phyloP scores from a whole-genome alignment of 495 filamentous ascomycete genomes.

The Podospora australis region DNA sequence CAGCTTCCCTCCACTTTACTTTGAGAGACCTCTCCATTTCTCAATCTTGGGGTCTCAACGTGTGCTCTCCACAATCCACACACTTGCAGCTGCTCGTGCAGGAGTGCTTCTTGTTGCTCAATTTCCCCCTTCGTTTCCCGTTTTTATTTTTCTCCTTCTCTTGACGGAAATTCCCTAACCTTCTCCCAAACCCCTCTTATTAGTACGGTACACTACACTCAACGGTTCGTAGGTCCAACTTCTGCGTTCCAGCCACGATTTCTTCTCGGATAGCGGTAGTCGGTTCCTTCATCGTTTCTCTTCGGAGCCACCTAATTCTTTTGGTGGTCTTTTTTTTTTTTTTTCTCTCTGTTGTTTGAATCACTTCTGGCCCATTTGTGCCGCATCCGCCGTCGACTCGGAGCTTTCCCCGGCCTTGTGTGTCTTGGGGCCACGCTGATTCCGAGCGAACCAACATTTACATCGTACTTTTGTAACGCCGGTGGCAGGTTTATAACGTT shows the following conservation, averaged over 20 bases:
- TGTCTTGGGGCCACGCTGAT: background rate
- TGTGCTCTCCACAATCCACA: background rate
- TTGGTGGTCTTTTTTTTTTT: background rate
- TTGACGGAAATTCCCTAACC: background rate
- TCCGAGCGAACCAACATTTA: background rate
- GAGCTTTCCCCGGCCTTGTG: background rate
- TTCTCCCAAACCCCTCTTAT: background rate
- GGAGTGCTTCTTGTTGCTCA: slow-evolving; percentile 3
- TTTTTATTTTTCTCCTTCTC: background rate
- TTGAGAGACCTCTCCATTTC: slow-evolving; percentile 1
- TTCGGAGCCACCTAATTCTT: slow-evolving; percentile 3
- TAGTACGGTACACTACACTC: too few relatives aligned
- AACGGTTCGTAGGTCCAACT: slow-evolving; percentile 5
- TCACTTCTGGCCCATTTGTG: slow-evolving; percentile 7
- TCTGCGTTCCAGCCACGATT: slow-evolving; percentile 13
- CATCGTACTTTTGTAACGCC: too few relatives aligned
- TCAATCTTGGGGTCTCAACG: too few relatives aligned
- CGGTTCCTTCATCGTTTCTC: slow-evolving; percentile 3
- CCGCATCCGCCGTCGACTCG: slow-evolving; percentile 8
- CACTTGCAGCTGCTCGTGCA: too few relatives aligned
- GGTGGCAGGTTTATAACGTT: too few relatives aligned
- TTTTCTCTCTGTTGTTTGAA: background rate
- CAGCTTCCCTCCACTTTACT: slow-evolving; percentile 2
- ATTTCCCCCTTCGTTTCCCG: slow-evolving; percentile 1
- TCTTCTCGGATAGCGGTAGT: background rate